Evolutionary conservation across 305 asterid species (phyloP), one percentile per base, ranked within the genome.

Genomic region (Fraxinus paxiana): DNA sequence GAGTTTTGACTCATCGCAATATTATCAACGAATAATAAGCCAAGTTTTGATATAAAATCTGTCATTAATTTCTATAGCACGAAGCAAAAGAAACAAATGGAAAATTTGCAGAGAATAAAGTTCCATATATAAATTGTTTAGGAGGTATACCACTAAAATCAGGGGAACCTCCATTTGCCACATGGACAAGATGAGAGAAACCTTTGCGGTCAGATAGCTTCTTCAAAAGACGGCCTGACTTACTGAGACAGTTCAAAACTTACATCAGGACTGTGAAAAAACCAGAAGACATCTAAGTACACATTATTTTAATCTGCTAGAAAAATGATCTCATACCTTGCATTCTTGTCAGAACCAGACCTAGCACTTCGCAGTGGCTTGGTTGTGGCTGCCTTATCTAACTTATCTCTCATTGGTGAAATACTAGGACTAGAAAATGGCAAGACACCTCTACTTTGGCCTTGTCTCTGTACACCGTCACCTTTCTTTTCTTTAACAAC

Each of bases 111-210:
- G 20, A 34, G 26, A 35, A 37, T 38, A 37, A 31, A 82, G 34
- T 37, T 22, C 24, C 8, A 46, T 69, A n/a, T n/a, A n/a, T n/a
- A n/a, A n/a, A n/a, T n/a, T n/a, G n/a, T n/a, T n/a, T n/a, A n/a
- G n/a, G n/a, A n/a, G n/a, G n/a, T n/a, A n/a, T n/a, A 96, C 97
- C 98, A 78, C 89, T 94, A 84, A 91, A 89, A 88, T 92, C 97
- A 71, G 97, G 98, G 69, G 98, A 94, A 75, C 90, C 93, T 86
- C 94, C 93, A 87, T 87, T 91, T 56, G 88, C 84, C 79, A 87
- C 76, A 59, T 87, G 91, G 82, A 97, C 97, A 63, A 87, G 92
- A 78, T 97, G 94, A 87, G 98, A 89, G 87, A 86, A 87, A 76
- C 97, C 94, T 92, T 91, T 96, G 84, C 97, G 97, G 75, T 94